Conservation (phyloP, 2,329 filamentous ascomycete genomes). For the Cercospora berteroae region DNA sequence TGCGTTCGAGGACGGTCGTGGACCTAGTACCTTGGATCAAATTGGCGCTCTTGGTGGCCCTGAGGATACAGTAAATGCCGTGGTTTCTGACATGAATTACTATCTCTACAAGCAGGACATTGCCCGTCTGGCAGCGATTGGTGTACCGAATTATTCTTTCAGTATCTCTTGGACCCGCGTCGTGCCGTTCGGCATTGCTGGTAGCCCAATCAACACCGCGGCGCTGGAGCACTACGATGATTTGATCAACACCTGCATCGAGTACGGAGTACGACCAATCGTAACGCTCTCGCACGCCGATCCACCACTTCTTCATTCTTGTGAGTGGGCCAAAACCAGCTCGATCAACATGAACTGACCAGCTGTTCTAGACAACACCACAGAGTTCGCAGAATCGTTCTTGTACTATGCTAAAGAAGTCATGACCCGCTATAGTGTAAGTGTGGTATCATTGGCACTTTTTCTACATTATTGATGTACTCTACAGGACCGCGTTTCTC, state of each 20-base stretch:
- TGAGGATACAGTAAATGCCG: slow-evolving; percentile 33
- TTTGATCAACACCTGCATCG: slow-evolving; percentile 45
- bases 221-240: slow-evolving; percentile 51
- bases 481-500: slow-evolving; percentile 20
- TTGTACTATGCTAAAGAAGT: slow-evolving; percentile 43
- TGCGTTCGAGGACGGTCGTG: slow-evolving; percentile 32
- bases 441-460: slow-evolving; percentile 26
- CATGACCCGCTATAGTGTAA: slow-evolving; percentile 41
- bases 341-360: background rate
- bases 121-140: slow-evolving; percentile 42
- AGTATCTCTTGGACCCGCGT: slow-evolving; percentile 51
- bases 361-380: slow-evolving; percentile 22
- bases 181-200: slow-evolving; percentile 48
- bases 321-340: slow-evolving; percentile 17
- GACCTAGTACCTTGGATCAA: slow-evolving; percentile 29
- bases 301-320: slow-evolving; percentile 37
- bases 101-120: slow-evolving; percentile 27
- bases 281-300: slow-evolving; percentile 50
- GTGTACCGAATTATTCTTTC: slow-evolving; percentile 42
- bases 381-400: slow-evolving; percentile 39
- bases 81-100: slow-evolving; percentile 20
- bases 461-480: background rate
- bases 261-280: slow-evolving; percentile 46
- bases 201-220: slow-evolving; percentile 48
- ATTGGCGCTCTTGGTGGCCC: slow-evolving; percentile 34